Base-by-base conservation (phyloP, 768 basidiomycete species). In the Lanmaoa rubissima region DNA sequence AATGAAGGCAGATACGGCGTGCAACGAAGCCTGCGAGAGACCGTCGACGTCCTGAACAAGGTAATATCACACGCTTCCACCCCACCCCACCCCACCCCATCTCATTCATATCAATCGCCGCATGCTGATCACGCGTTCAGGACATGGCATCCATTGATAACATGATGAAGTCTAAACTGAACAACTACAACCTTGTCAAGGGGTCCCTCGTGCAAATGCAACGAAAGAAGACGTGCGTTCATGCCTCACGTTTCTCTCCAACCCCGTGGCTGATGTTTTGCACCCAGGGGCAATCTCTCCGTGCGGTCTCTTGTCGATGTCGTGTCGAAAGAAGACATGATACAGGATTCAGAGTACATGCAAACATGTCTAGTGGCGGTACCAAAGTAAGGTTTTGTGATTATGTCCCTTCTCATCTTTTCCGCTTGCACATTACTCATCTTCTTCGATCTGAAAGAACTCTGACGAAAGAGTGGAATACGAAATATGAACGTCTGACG, bases 71-170 rank as follows among this genome's bases (percentile, higher is more conserved):
- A 36, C 48, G 13, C 35, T 34, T 51, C 41, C 59, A 54, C 41
- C 49, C 55, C 59, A 54, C 21, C 46, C 54, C 58, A 50, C 42
- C 52, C 54, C 64, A 55, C 19, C 43, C 40, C 60, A 46, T 71
- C 45, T 43, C 60, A 46, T 71, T 63, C 61, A 65, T 58, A 53
- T 56, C 51, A 17, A 41, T 48, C 42, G 31, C 65, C 49, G 61
- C 69, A 67, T 59, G 55, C 61, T 63, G 0, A 65, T 41, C 67
- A 63, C 67, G 53, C 61, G 54, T 49, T 43, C 52, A 71, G 95
- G 97, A 98, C 79, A 92, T 96, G 85, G 79, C 79, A 24, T 93
- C 92, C 21, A 94, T 98, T 60, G 97, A 99, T 73, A 91, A 90
- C 67, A 86, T 90, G 39, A 90, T 97, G 83, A 96, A 96, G 76